These are phyloP conservation scores for Gynostemma pentaphyllum DNA, from an alignment of 306 rosid genomes.

Conservation along the genomic window DNA sequence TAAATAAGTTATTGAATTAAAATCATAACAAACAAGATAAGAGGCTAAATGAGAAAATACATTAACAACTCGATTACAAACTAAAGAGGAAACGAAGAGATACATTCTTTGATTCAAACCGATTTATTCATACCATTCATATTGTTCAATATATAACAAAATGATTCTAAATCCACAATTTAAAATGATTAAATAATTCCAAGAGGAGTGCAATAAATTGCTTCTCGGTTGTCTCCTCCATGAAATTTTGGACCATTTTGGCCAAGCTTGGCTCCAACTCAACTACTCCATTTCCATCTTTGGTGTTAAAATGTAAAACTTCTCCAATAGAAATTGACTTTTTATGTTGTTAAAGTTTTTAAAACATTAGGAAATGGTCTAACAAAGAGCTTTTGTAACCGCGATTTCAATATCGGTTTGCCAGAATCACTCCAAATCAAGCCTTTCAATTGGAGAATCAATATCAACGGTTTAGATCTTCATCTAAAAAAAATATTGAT, in stretches of 20 bases:
- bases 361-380: slow-evolving; percentile 66
- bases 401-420: slow-evolving; percentile 69
- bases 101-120: no score
- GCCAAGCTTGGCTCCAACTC: slow-evolving; percentile 85
- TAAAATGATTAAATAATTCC: no score
- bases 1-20: no score
- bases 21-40: no score
- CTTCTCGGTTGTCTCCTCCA: slow-evolving; percentile 59
- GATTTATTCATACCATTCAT: no score
- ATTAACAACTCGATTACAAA: no score
- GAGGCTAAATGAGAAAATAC: no score
- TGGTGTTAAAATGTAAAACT: slow-evolving; percentile 14
- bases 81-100: no score
- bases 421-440: slow-evolving; percentile 40
- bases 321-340: slow-evolving; percentile 14
- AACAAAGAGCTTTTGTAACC: slow-evolving; percentile 70
- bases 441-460: slow-evolving; percentile 41
- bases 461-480: slow-evolving; percentile 76
- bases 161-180: no score
- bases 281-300: slow-evolving; percentile 23
- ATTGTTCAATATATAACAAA: no score
- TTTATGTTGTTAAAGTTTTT: slow-evolving; percentile 39
- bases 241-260: slow-evolving; percentile 86
- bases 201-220: slow-evolving; percentile 27
- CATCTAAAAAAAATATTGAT: slow-evolving; percentile 49